phyloP scores from a whole-genome alignment of 805 yeast genomes.

The Myxozyma geophila region DNA sequence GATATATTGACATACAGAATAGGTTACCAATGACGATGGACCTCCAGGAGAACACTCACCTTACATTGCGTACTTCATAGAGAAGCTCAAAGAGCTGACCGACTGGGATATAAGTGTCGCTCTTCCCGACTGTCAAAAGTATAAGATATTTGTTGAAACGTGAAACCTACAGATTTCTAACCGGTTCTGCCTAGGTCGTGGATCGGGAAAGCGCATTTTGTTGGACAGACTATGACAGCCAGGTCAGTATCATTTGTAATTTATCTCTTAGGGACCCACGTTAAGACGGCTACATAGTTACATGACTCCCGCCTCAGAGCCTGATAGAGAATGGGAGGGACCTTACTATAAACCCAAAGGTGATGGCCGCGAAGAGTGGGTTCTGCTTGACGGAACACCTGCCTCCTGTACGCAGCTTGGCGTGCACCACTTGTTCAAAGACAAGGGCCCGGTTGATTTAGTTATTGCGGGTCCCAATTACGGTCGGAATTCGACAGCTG shows the following conservation, averaged over 20 bases:
- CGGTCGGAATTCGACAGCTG: slow-evolving; percentile 88
- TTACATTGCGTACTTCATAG: slow-evolving; percentile 78
- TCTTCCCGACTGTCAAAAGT: slow-evolving; percentile 72
- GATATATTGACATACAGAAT: neutral
- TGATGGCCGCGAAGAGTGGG: slow-evolving; percentile 70
- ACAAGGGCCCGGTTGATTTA: slow-evolving; percentile 69
- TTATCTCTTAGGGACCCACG: neutral
- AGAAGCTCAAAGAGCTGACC: slow-evolving; percentile 64
- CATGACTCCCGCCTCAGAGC: slow-evolving; percentile 23
- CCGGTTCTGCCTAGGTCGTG: slow-evolving; percentile 62
- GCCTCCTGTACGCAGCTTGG: slow-evolving; percentile 96
- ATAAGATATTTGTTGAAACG: neutral
- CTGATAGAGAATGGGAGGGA: slow-evolving; percentile 41
- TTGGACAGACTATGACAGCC: slow-evolving; percentile 61
- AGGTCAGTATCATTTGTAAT: slow-evolving; percentile 10
- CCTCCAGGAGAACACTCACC: slow-evolving; percentile 87
- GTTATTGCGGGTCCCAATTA: slow-evolving; percentile 95
- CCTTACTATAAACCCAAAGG: slow-evolving; percentile 43
- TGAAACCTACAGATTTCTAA: neutral
- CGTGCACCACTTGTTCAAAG: slow-evolving; percentile 63
- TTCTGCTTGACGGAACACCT: slow-evolving; percentile 88
- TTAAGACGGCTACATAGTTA: slow-evolving; percentile 5
- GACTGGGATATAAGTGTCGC: slow-evolving; percentile 86
- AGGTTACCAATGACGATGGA: slow-evolving; percentile 92
- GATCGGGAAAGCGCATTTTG: slow-evolving; percentile 95